phyloP scores from a whole-genome alignment of 2,329 filamentous ascomycete species.

The Penicillium sp. region DNA sequence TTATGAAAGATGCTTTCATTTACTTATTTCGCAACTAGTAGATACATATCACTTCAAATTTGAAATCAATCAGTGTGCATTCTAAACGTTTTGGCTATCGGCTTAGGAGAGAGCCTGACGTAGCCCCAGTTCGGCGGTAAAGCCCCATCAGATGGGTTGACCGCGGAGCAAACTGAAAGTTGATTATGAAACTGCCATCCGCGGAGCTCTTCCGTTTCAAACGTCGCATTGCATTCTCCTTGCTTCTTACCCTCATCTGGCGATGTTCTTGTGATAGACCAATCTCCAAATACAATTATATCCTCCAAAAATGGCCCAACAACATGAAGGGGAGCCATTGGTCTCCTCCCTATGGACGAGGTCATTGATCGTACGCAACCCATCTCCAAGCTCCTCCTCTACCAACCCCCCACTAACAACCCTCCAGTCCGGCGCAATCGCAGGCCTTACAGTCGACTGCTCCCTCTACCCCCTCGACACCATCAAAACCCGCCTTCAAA shows the following conservation, averaged over 20 bases:
- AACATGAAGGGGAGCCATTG: constrained; percentile 32
- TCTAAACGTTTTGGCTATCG: neutral
- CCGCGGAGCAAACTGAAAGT: constrained; percentile 27
- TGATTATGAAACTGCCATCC: constrained; percentile 16
- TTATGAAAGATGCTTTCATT: neutral
- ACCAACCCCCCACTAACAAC: constrained; percentile 8
- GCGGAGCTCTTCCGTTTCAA: constrained; percentile 18
- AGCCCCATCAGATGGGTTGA: constrained; percentile 20
- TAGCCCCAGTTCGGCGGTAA: constrained; percentile 17
- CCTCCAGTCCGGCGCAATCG: constrained; percentile 72
- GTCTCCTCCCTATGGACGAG: constrained; percentile 44
- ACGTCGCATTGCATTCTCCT: neutral
- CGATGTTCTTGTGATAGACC: constrained; percentile 17
- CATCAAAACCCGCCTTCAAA: constrained; percentile 91
- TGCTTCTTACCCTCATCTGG: neutral
- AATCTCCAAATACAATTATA: neutral
- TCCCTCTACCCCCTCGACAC: constrained; percentile 98
- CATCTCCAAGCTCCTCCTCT: neutral
- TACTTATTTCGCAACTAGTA: neutral
- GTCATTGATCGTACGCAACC: constrained; percentile 37
- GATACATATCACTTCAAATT: neutral
- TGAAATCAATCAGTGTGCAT: neutral
- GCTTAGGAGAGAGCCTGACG: constrained; percentile 6
- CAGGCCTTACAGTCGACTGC: constrained; percentile 93
- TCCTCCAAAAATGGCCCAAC: constrained; percentile 26